Percentiles rank a stretch among this genome's conserved stretches.
These are phyloP conservation scores for Elaphomyces granulatus DNA, from an alignment of 495 filamentous ascomycete species.

Conservation along the genomic window DNA sequence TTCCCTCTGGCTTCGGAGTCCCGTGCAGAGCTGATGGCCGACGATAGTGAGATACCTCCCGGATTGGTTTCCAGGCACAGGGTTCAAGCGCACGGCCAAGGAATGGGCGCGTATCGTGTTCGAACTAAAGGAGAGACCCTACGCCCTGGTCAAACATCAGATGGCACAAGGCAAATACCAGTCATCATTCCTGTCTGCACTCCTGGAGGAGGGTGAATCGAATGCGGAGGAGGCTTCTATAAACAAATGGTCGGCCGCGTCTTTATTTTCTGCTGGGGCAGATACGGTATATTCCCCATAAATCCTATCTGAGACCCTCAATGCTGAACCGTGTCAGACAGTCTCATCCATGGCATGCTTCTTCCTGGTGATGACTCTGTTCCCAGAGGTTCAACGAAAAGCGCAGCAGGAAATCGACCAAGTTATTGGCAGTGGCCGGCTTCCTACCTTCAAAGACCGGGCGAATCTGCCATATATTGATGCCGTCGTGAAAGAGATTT, in stretches of 20 bases:
- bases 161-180: conserved; percentile 17
- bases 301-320: too few species aligned
- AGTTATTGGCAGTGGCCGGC: conserved; percentile 24
- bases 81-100: conserved; percentile 25
- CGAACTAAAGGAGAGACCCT: conserved; percentile 14
- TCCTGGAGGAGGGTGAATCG: conserved; percentile 12
- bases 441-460: conserved; percentile 17
- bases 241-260: conserved; percentile 28
- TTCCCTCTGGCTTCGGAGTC: background rate
- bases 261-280: conserved; percentile 37
- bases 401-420: conserved; percentile 46
- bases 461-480: conserved; percentile 27
- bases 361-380: conserved; percentile 33
- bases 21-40: conserved; percentile 2
- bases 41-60: conserved; percentile 26
- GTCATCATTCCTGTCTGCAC: conserved; percentile 20
- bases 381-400: conserved; percentile 35
- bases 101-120: conserved; percentile 14
- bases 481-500: conserved; percentile 27
- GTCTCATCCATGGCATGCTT: conserved; percentile 22
- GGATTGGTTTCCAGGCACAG: conserved; percentile 34
- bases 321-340: too few species aligned
- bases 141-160: conserved; percentile 27
- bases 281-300: conserved; percentile 19
- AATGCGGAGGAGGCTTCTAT: conserved; percentile 12